phyloP scores from a whole-genome alignment of 2,329 filamentous ascomycete genomes.

The Dryadomyces quercus-mongolicae region DNA sequence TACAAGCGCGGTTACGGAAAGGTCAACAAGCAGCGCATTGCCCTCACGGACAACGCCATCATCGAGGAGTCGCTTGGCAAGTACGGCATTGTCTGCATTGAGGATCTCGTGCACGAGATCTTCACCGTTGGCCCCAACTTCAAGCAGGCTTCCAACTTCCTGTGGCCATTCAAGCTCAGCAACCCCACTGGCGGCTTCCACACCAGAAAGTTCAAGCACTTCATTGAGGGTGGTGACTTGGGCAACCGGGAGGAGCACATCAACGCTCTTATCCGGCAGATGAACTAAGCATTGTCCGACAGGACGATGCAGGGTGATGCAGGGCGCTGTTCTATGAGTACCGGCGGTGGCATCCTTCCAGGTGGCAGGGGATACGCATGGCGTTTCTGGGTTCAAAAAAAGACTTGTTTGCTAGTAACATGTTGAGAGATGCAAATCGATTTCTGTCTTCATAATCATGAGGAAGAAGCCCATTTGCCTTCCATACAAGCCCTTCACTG shows the following conservation, averaged over 20 bases:
- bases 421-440: conserved; percentile 1
- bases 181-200: conserved; percentile 97
- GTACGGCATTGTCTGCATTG: conserved; percentile 98
- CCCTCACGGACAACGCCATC: conserved; percentile 94
- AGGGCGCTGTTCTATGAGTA: conserved; percentile 14
- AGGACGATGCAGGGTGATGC: conserved; percentile 3
- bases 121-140: conserved; percentile 98
- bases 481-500: neutral
- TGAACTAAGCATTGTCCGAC: conserved; percentile 61
- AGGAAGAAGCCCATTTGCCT: neutral
- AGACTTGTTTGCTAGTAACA: neutral
- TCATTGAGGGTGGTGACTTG: conserved; percentile 94
- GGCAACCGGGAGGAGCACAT: conserved; percentile 99
- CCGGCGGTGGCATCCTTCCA: conserved; percentile 11
- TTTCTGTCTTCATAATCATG: neutral
- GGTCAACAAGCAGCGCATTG: conserved; percentile 93
- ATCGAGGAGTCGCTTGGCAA: conserved; percentile 95
- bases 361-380: neutral
- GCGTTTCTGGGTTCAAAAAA: conserved; percentile 1
- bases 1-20: conserved; percentile 99
- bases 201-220: conserved; percentile 96
- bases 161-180: conserved; percentile 99
- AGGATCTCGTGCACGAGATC: conserved; percentile 99
- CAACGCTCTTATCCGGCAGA: conserved; percentile 91
- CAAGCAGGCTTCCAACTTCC: conserved; percentile 98